Evolutionary conservation across 1,284 basidiomycete genomes (phyloP).

Genomic region (Ganoderma meredithae): DNA sequence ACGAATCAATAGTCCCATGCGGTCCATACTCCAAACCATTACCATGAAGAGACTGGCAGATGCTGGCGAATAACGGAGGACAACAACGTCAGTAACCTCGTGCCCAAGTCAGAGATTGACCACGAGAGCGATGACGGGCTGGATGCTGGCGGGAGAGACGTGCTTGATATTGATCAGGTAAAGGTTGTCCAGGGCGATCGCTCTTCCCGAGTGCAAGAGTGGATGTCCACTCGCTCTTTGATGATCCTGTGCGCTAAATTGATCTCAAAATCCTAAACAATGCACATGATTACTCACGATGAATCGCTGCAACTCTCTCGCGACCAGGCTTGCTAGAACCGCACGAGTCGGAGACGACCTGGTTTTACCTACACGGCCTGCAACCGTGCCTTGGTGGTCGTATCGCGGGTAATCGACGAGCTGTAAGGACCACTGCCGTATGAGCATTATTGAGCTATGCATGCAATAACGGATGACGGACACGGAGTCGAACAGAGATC

Average conservation of each 20-base stretch:
- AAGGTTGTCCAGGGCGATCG: not conserved
- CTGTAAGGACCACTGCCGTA: not conserved
- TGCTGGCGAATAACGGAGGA: not conserved
- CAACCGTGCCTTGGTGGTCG: constrained; percentile 7
- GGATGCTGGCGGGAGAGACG: constrained; percentile 12
- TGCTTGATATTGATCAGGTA: constrained; percentile 6
- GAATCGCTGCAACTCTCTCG: constrained; percentile 6
- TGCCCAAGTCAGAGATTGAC: not conserved
- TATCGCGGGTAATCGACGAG: constrained; percentile 9
- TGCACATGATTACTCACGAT: not conserved
- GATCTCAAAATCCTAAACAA: not conserved
- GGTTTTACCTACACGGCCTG: not conserved
- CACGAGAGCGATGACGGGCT: constrained; percentile 13
- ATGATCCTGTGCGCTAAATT: not conserved
- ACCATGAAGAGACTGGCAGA: not conserved
- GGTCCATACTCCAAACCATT: not conserved
- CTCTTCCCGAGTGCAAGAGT: not conserved
- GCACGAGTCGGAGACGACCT: constrained; percentile 1
- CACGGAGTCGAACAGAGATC: constrained; percentile 10
- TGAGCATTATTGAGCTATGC: not conserved
- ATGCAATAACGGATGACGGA: not conserved
- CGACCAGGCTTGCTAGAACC: not conserved
- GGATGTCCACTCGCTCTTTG: not conserved
- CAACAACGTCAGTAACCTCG: not conserved
- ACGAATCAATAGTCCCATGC: not conserved